phyloP scores from a whole-genome alignment of 73 alveolate genomes.

The Blepharisma stoltei region DNA sequence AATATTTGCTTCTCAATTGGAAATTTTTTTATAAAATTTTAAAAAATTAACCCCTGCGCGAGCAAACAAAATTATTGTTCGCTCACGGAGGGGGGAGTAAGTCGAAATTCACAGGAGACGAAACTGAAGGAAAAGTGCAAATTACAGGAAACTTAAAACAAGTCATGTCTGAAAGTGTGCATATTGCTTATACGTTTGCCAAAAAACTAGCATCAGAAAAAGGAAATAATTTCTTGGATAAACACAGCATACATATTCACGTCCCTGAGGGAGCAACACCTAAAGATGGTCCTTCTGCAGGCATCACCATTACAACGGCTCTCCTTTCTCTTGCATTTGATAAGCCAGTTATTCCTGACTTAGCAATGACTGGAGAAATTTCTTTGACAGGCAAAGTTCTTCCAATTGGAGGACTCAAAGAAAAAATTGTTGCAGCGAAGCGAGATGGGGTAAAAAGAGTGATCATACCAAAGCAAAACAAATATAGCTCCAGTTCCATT shows the following conservation, averaged over 20 bases:
- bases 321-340: conserved; percentile 58
- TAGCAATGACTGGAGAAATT: conserved; percentile 92
- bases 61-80: too few species aligned
- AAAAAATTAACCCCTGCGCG: too few species aligned
- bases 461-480: conserved; percentile 66
- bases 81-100: too few species aligned
- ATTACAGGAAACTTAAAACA: conserved; percentile 76
- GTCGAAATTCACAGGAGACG: conserved; percentile 3
- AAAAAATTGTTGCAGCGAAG: conserved; percentile 75
- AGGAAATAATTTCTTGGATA: conserved; percentile 37
- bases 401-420: conserved; percentile 85
- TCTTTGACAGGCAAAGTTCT: conserved; percentile 81
- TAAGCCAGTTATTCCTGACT: conserved; percentile 50
- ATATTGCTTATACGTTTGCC: conserved; percentile 71
- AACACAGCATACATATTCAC: conserved; percentile 64
- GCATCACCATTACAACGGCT: conserved; percentile 77
- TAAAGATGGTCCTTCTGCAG: conserved; percentile 90
- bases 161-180: conserved; percentile 71
- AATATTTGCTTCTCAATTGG: conserved; percentile 37
- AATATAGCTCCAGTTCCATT: too few species aligned
- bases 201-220: conserved; percentile 47
- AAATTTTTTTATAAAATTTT: not conserved
- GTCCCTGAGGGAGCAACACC: conserved; percentile 84
- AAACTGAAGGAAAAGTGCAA: conserved; percentile 31
- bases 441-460: conserved; percentile 67